phyloP scores from a whole-genome alignment of 495 filamentous ascomycete genomes.

The Bathelium albidoporum region DNA sequence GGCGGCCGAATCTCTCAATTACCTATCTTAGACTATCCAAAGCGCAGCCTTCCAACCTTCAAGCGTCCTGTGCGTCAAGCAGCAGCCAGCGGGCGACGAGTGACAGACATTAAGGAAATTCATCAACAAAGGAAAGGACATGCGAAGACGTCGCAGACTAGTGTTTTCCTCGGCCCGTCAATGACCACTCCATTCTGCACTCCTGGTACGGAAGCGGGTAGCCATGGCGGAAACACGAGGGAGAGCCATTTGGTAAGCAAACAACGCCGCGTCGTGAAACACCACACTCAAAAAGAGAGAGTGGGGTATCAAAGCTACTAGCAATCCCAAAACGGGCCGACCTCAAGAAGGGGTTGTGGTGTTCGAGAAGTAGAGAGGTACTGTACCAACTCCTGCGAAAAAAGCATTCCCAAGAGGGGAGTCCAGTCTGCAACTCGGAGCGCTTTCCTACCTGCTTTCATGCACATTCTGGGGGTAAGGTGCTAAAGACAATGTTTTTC shows the following conservation, averaged over 20 bases:
- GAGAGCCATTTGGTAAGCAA: neutral
- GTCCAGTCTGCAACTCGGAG: conserved; percentile 5
- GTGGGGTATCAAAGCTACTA: neutral
- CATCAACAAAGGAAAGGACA: conserved; percentile 4
- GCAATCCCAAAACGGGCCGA: conserved; percentile 3
- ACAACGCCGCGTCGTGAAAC: neutral
- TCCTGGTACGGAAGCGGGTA: neutral
- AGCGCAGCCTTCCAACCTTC: neutral
- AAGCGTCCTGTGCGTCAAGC: conserved; percentile 2
- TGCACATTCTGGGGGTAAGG: conserved; percentile 1
- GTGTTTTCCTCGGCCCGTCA: neutral
- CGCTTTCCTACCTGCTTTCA: conserved; percentile 1
- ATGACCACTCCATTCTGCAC: neutral
- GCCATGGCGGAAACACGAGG: neutral
- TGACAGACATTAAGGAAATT: neutral
- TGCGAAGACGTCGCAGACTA: conserved; percentile 5
- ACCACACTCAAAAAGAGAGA: neutral
- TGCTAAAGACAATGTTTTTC: conserved; percentile 5
- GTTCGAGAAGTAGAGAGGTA: conserved; percentile 6
- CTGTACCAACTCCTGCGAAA: conserved; percentile 4
- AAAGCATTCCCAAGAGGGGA: conserved; percentile 1
- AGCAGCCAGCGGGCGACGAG: conserved; percentile 2
- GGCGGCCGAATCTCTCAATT: conserved; percentile 6
- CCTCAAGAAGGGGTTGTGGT: neutral
- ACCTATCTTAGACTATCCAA: conserved; percentile 3